A percentile compares a stretch with the other conserved stretches of the same genome.
phyloP scores from a whole-genome alignment of 225 moss, liverwort and hornwort species.

The Rhytidiadelphus loreus region DNA sequence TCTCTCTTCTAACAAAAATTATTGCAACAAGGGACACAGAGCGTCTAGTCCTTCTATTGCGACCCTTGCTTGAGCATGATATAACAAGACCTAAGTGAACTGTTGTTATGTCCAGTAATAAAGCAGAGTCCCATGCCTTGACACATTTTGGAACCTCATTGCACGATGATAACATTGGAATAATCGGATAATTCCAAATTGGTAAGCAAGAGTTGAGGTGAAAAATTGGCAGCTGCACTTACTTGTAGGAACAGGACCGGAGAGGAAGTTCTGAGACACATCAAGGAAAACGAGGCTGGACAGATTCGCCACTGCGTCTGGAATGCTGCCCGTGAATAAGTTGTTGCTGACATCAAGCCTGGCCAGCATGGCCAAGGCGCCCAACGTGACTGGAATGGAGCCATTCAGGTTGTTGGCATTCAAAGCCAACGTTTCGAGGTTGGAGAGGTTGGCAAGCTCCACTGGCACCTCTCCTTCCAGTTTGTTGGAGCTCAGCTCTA shows the following conservation, averaged over 20 bases:
- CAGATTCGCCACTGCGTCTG: slow-evolving; percentile 8
- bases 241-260: slow-evolving; percentile 27
- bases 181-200: too few species aligned
- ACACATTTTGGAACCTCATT: background rate
- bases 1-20: background rate
- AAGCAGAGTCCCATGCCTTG: background rate
- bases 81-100: background rate
- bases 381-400: slow-evolving; percentile 4
- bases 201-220: background rate
- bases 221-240: background rate
- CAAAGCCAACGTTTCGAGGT: slow-evolving; percentile 18
- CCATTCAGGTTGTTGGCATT: slow-evolving; percentile 33
- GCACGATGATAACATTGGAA: too few species aligned
- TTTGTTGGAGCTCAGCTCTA: slow-evolving; percentile 36
- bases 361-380: slow-evolving; percentile 5
- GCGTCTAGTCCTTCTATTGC: background rate
- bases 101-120: background rate
- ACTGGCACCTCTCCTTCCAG: slow-evolving; percentile 28
- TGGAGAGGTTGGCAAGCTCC: slow-evolving; percentile 19
- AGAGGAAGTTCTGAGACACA: slow-evolving; percentile 22
- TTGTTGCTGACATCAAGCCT: slow-evolving; percentile 36
- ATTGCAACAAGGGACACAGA: background rate
- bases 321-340: slow-evolving; percentile 10
- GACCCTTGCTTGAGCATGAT: background rate
- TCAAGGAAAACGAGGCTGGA: slow-evolving; percentile 26